phyloP scores from a whole-genome alignment of 75 land plant species.

The Picea glauca region DNA sequence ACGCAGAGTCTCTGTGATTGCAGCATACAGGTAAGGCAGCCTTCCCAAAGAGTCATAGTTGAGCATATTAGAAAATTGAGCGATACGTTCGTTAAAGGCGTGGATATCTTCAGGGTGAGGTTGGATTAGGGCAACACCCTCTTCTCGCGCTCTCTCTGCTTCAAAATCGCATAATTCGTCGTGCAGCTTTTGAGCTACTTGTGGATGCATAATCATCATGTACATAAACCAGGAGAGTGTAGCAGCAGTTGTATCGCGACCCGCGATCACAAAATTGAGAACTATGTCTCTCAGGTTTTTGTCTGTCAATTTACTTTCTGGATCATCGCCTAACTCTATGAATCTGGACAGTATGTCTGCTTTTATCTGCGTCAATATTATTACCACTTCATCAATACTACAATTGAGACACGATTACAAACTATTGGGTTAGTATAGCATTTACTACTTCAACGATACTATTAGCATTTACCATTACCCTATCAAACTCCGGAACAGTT shows the following conservation, averaged over 20 bases:
- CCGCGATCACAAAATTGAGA: conserved; percentile 96
- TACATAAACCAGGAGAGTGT: conserved; percentile 88
- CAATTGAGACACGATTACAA: too few species aligned
- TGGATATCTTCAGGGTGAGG: conserved; percentile 20
- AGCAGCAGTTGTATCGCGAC: conserved; percentile 90
- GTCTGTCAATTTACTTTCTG: conserved; percentile 51
- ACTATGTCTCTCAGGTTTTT: conserved; percentile 77
- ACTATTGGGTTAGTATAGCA: too few species aligned
- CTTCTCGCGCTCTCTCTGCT: conserved; percentile 36
- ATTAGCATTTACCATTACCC: too few species aligned
- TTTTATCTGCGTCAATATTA: conserved; percentile 42
- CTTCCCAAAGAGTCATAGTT: conserved; percentile 50
- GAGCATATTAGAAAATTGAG: conserved; percentile 54
- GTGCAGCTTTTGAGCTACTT: conserved; percentile 50
- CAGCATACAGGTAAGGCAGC: conserved; percentile 65
- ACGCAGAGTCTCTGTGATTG: conserved; percentile 76
- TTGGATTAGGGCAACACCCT: conserved; percentile 20
- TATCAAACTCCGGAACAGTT: too few species aligned
- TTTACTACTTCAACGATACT: too few species aligned
- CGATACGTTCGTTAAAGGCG: conserved; percentile 28
- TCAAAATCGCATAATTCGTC: conserved; percentile 64
- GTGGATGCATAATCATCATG: conserved; percentile 56
- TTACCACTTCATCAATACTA: not conserved
- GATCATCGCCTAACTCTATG: conserved; percentile 57
- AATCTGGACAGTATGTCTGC: conserved; percentile 87